A percentile compares a stretch with the other conserved stretches of the same genome.
Evolutionary conservation across 306 rosid genomes (phyloP).

Genomic region (Amphicarpaea edgeworthii): DNA sequence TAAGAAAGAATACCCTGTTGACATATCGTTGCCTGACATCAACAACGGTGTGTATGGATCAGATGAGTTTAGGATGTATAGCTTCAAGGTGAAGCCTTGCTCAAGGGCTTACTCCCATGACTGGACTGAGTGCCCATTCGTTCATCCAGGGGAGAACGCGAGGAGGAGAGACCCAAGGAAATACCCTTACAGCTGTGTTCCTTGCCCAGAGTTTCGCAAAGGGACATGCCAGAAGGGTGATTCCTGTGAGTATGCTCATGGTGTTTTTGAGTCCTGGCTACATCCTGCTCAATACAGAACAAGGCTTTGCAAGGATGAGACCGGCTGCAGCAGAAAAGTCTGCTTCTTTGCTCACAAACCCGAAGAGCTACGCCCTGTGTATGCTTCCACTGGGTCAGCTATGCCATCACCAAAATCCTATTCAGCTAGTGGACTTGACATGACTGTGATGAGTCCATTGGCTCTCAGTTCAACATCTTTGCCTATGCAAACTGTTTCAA

Average conservation of each 20-base stretch:
- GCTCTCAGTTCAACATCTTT: slow-evolving; percentile 78
- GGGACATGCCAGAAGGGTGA: slow-evolving; percentile 91
- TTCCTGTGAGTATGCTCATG: slow-evolving; percentile 95
- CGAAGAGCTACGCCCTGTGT: slow-evolving; percentile 91
- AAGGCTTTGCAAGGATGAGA: slow-evolving; percentile 97
- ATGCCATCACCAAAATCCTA: slow-evolving; percentile 94
- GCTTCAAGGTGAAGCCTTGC: slow-evolving; percentile 99
- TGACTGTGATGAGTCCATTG: slow-evolving; percentile 79
- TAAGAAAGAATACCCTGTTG: slow-evolving; percentile 94
- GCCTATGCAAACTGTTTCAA: slow-evolving; percentile 77
- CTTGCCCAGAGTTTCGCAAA: slow-evolving; percentile 97
- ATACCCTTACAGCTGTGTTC: slow-evolving; percentile 97
- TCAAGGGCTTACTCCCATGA: slow-evolving; percentile 99
- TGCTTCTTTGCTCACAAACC: slow-evolving; percentile 98
- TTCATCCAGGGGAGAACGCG: slow-evolving; percentile 99
- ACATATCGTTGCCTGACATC: slow-evolving; percentile 88
- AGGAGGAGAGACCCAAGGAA: slow-evolving; percentile 98
- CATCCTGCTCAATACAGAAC: slow-evolving; percentile 99
- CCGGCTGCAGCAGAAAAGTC: slow-evolving; percentile 85
- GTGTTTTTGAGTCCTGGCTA: slow-evolving; percentile 99
- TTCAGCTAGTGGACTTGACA: slow-evolving; percentile 60
- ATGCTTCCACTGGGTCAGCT: slow-evolving; percentile 95
- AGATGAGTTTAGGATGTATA: slow-evolving; percentile 95
- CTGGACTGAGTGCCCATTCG: slow-evolving; percentile 99
- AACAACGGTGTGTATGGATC: slow-evolving; percentile 88